phyloP scores from a whole-genome alignment of 177 flowering plant species.

The Vitis hybrid region DNA sequence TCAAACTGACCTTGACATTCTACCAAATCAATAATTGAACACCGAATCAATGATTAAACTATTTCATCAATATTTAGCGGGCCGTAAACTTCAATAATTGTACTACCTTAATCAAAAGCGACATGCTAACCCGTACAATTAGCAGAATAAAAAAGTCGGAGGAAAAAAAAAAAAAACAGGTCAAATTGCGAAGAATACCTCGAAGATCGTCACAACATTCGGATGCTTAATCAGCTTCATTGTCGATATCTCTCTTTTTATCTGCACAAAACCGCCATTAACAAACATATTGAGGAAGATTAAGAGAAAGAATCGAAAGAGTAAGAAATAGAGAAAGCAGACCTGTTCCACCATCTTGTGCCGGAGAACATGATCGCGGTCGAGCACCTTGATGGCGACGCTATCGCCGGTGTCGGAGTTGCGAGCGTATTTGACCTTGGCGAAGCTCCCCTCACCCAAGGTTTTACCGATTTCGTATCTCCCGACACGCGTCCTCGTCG shows the following conservation, averaged over 20 bases:
- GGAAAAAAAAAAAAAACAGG: neutral
- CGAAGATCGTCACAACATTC: constrained; percentile 66
- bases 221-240: constrained; percentile 94
- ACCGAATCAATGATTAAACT: too few relatives aligned
- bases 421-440: constrained; percentile 63
- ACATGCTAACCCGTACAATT: neutral
- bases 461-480: constrained; percentile 68
- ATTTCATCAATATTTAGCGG: too few relatives aligned
- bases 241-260: constrained; percentile 82
- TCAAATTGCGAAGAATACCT: constrained; percentile 39
- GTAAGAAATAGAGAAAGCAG: neutral
- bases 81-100: too few relatives aligned
- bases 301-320: neutral
- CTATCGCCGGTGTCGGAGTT: constrained; percentile 42
- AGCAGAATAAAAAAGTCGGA: neutral
- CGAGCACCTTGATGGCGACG: constrained; percentile 64
- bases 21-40: too few relatives aligned
- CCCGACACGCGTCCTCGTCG: constrained; percentile 55
- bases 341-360: constrained; percentile 69
- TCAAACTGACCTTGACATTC: too few relatives aligned
- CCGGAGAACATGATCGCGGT: constrained; percentile 50
- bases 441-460: constrained; percentile 68
- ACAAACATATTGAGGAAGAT: neutral
- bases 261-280: constrained; percentile 33
- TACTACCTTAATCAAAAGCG: too few relatives aligned